Base-by-base conservation (phyloP, 192 early-diverging fungal genomes). In the Coemansia sp. region DNA sequence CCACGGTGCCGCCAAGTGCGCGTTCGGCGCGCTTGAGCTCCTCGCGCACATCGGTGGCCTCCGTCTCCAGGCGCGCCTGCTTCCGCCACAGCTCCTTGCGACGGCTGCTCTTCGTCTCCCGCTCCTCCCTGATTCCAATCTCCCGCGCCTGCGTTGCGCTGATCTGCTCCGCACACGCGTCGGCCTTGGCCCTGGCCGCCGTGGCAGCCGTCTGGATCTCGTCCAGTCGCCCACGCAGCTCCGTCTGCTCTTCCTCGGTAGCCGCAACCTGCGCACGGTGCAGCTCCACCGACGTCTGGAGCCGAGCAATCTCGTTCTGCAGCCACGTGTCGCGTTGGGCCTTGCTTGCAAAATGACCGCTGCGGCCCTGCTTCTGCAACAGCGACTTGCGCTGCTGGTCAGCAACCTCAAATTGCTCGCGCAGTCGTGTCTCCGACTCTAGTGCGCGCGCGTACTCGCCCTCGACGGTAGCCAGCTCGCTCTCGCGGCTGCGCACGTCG, bases 1-100 rank as follows among this genome's bases (percentile, higher is more conserved):
- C 93, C 79, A 97, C 90, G 9, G 90, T 90, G 23, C 89, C 74
- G 56, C 87, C 84, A 6, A 99, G 68, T 3, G 80, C 75, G 38
- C 93, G 78, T 66, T 97, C 93, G 8, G 86, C 86, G 40, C 87
- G 91, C 39, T 87, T 86, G 19, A 90, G 77, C 67, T 95, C 92
- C 49, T 93, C 90, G 48, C 89, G 86, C 43, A 88, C 73, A 41
- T 90, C 90, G 44, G 87, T 86, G 37, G 89, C 49, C 23, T 87
- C 84, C 4, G 88, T 86, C 61, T 89, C 90, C 49, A 90, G 61
- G 43, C 87, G 81, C 13, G 91, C 89, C 67, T 97, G 95, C 64
- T 94, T 91, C 65, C 94, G 88, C 97, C 97, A 99, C 9, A 92
- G 61, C 61, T 91, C 90, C 79, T 91, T 93, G 71, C 84, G 79